These are phyloP conservation scores for Chytriomyces sp. DNA, from an alignment of 192 early-diverging fungal genomes.

Conservation along the genomic window DNA sequence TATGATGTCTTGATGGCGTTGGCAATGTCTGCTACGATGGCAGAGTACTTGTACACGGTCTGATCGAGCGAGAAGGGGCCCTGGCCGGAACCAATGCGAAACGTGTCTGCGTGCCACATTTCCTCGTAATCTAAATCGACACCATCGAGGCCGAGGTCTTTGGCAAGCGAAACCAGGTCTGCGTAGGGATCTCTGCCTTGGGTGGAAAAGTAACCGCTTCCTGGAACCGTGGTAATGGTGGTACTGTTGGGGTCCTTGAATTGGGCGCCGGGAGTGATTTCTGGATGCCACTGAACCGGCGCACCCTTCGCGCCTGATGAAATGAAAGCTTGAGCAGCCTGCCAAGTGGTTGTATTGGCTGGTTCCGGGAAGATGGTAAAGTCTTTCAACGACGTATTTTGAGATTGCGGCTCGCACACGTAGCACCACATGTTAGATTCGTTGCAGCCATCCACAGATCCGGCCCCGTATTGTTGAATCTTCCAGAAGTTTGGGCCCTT, in stretches of 20 bases:
- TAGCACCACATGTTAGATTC: slow-evolving; percentile 19
- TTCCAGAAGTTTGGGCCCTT: slow-evolving; percentile 9
- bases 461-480: slow-evolving; percentile 2
- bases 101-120: slow-evolving; percentile 18
- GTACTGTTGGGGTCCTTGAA: neutral
- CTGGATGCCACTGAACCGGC: neutral
- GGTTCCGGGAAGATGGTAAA: slow-evolving; percentile 26
- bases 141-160: slow-evolving; percentile 4
- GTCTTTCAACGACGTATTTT: neutral
- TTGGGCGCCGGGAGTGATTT: neutral
- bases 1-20: slow-evolving; percentile 9
- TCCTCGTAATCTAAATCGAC: slow-evolving; percentile 12
- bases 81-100: neutral
- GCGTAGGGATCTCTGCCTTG: neutral
- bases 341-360: neutral
- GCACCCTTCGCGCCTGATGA: neutral
- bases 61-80: slow-evolving; percentile 14
- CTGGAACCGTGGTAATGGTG: neutral
- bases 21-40: neutral
- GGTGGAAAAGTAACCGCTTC: neutral
- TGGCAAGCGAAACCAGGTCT: neutral
- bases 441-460: neutral
- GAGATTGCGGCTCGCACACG: slow-evolving; percentile 6
- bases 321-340: neutral
- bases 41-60: slow-evolving; percentile 31